These are phyloP conservation scores for Hymenoscyphus salicellus DNA, from an alignment of 2,329 filamentous ascomycete genomes.

Conservation along the genomic window DNA sequence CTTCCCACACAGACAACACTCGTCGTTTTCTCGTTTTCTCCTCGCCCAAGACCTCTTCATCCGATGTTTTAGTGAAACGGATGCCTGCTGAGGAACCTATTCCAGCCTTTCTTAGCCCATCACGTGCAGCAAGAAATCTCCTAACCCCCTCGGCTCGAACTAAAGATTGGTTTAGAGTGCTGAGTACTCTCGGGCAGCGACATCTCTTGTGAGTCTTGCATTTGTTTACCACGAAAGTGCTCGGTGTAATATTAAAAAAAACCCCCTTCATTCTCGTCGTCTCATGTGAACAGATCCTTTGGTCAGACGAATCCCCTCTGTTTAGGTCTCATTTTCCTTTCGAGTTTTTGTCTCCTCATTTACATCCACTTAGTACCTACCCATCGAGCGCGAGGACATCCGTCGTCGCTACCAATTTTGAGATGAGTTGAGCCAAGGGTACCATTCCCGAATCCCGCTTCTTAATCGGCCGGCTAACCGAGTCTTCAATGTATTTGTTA, in stretches of 20 bases:
- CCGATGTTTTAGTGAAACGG: constrained; percentile 16
- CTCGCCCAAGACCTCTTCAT: constrained; percentile 7
- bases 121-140: neutral
- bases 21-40: neutral
- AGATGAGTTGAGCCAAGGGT: neutral
- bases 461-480: neutral
- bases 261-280: neutral
- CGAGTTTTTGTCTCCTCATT: neutral
- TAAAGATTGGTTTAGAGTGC: neutral
- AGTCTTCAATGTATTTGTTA: neutral
- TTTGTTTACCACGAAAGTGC: neutral
- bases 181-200: constrained; percentile 2
- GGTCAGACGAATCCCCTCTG: neutral
- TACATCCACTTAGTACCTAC: neutral
- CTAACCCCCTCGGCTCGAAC: neutral
- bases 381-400: neutral
- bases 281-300: constrained; percentile 6
- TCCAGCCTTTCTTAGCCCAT: neutral
- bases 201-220: constrained; percentile 1
- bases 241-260: neutral
- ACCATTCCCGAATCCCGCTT: neutral
- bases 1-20: neutral
- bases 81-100: neutral
- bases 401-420: neutral
- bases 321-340: constrained; percentile 3